A percentile compares a stretch with the other conserved stretches of the same genome.
Conservation (phyloP, 352 stramenopile species). For the Albugo laibachii region DNA sequence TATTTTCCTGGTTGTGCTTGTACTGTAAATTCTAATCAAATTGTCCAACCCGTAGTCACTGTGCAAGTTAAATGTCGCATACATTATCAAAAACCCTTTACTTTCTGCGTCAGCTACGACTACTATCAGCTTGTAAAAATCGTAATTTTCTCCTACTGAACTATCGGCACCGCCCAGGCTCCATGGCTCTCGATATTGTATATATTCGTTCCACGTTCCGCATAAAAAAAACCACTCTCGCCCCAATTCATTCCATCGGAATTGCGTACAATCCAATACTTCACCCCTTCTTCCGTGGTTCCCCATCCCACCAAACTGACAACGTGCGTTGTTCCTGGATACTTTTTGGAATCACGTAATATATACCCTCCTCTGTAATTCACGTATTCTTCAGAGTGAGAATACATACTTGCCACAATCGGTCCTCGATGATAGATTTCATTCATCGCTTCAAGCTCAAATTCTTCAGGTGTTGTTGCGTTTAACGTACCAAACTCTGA, state of each 20-base stretch:
- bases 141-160: slow-evolving; percentile 8
- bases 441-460: slow-evolving; percentile 76
- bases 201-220: slow-evolving; percentile 46
- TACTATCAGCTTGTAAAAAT: too few species aligned
- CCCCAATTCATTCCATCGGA: slow-evolving; percentile 66
- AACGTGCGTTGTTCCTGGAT: slow-evolving; percentile 71
- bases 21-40: too few species aligned
- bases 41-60: too few species aligned
- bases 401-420: slow-evolving; percentile 87
- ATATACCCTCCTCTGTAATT: slow-evolving; percentile 86
- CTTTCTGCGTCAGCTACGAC: too few species aligned
- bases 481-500: slow-evolving; percentile 62
- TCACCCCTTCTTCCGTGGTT: slow-evolving; percentile 47
- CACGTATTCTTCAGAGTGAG: slow-evolving; percentile 34
- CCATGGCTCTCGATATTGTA: slow-evolving; percentile 60
- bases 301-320: slow-evolving; percentile 94
- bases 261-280: slow-evolving; percentile 96
- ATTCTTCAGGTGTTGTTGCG: slow-evolving; percentile 33
- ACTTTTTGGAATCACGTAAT: slow-evolving; percentile 67
- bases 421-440: slow-evolving; percentile 93
- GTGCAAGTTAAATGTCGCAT: too few species aligned
- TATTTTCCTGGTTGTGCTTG: too few species aligned
- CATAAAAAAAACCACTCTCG: slow-evolving; percentile 48
- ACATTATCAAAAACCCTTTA: too few species aligned
- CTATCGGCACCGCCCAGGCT: slow-evolving; percentile 47